Evolutionary conservation across 2,329 filamentous ascomycete species (phyloP), one percentile per base, ranked within the genome.

Genomic region (Pseudogymnoascus sp.): DNA sequence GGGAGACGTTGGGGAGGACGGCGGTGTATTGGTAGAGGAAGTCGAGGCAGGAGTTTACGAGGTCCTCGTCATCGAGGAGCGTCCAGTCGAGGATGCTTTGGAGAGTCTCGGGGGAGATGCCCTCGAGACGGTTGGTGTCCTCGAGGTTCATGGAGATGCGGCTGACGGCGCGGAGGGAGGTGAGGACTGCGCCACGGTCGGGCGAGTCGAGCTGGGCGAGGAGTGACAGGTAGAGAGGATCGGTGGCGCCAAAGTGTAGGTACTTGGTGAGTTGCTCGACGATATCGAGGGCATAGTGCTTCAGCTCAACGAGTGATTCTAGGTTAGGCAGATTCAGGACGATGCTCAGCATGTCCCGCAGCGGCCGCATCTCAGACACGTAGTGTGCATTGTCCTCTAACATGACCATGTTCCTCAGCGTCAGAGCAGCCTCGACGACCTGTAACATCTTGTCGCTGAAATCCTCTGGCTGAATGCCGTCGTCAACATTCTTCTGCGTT

Each of bases 1-100:
- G 84, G 69, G 92, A 88, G 8, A 97, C 87, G 67, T 97, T 99
- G 41, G 88, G 81, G 2, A 88, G 84, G 7, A 92, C 87, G 0
- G 92, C 90, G 0, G 93, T 97, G 75, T 92, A 99, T 72, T 97
- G 91, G 71, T 97, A 97, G 35, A 97, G 81, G 70, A 99, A 96
- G 74, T 99, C 94, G 33, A 99, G 81, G 64, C 89, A 92, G 16
- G 91, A 89, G 69, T 91, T 89, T 67, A 93, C 83, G 12, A 99
- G 79, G 70, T 97, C 93, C 71, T 96, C 92, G 68, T 99, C 94
- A 65, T 94, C 89, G 6, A 94, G 81, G 28, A 94, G 76, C 6
- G 92, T 80, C 84, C 88, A 92, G 66, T 87, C 82, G 62, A 83
- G 83, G 57, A 94, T 83, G 43, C 82, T 84, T 67, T 87, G 82